Conservation (phyloP, 2,329 filamentous ascomycete genomes). For the Fusarium beomiforme region DNA sequence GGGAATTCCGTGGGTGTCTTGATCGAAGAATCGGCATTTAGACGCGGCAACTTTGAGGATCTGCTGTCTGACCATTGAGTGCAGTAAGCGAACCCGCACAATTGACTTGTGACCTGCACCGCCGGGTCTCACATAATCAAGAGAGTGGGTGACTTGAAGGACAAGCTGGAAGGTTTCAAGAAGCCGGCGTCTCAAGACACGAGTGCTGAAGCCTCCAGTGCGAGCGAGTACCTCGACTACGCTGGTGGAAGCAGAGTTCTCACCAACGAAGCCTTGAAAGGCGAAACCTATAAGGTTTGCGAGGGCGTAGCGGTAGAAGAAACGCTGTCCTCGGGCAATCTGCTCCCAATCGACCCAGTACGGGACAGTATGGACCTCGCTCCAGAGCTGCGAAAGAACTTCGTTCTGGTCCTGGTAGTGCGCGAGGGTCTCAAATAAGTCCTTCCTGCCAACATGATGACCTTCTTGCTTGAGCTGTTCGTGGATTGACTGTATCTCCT, state of each 20-base stretch:
- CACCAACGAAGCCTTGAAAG: slow-evolving; percentile 51
- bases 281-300: slow-evolving; percentile 64
- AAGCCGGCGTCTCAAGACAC: slow-evolving; percentile 66
- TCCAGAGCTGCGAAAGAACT: slow-evolving; percentile 19
- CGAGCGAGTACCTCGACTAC: slow-evolving; percentile 72
- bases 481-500: slow-evolving; percentile 1
- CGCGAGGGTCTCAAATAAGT: slow-evolving; percentile 12
- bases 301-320: slow-evolving; percentile 72
- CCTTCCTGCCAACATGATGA: not conserved
- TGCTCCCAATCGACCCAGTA: slow-evolving; percentile 76
- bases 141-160: slow-evolving; percentile 68
- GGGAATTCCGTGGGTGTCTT: slow-evolving; percentile 67
- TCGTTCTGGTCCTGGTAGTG: not conserved
- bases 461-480: not conserved
- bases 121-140: slow-evolving; percentile 68
- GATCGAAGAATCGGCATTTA: slow-evolving; percentile 65
- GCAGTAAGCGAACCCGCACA: slow-evolving; percentile 72
- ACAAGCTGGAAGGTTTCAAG: slow-evolving; percentile 56
- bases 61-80: slow-evolving; percentile 70
- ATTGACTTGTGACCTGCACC: slow-evolving; percentile 70
- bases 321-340: slow-evolving; percentile 69
- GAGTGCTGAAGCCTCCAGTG: slow-evolving; percentile 73
- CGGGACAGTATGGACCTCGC: slow-evolving; percentile 66
- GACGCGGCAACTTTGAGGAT: slow-evolving; percentile 66
- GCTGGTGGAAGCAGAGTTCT: slow-evolving; percentile 60